A percentile compares a stretch with the other conserved stretches of the same genome.
phyloP scores from a whole-genome alignment of 768 basidiomycete genomes.

The Fibroporia radiculosa region DNA sequence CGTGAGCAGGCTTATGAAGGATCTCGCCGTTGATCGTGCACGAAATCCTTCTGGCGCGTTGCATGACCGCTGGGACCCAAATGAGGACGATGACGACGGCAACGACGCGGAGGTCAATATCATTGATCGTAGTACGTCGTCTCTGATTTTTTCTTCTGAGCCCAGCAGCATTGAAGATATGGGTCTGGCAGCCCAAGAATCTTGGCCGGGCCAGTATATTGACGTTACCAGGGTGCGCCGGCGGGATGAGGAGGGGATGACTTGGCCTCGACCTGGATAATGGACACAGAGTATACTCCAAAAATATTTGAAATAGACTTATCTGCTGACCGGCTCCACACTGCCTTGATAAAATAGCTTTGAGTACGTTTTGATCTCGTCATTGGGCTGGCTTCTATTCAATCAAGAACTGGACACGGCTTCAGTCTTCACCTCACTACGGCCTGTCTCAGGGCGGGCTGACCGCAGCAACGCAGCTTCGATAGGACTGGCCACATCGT shows the following conservation, averaged over 20 bases:
- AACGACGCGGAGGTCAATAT: slow-evolving; percentile 47
- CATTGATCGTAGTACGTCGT: slow-evolving; percentile 61
- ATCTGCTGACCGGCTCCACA: no score
- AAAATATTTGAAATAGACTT: no score
- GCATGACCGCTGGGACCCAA: slow-evolving; percentile 56
- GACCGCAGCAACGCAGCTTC: no score
- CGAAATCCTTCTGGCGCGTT: slow-evolving; percentile 50
- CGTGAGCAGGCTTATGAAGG: slow-evolving; percentile 68
- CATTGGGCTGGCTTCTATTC: no score
- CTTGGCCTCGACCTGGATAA: slow-evolving; percentile 67
- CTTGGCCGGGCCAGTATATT: slow-evolving; percentile 68
- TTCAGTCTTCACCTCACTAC: no score
- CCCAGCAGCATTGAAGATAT: slow-evolving; percentile 10
- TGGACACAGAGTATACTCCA: no score
- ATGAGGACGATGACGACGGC: slow-evolving; percentile 44
- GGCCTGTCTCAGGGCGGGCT: no score
- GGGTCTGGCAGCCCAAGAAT: slow-evolving; percentile 46
- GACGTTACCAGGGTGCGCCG: slow-evolving; percentile 60
- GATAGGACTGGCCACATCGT: no score
- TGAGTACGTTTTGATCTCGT: no score
- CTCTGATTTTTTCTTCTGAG: slow-evolving; percentile 1
- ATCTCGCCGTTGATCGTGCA: slow-evolving; percentile 67
- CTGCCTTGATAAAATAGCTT: no score
- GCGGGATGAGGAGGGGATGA: slow-evolving; percentile 45
- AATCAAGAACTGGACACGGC: no score